phyloP scores from a whole-genome alignment of 2,329 filamentous ascomycete species.

The Fusarium dimerum region DNA sequence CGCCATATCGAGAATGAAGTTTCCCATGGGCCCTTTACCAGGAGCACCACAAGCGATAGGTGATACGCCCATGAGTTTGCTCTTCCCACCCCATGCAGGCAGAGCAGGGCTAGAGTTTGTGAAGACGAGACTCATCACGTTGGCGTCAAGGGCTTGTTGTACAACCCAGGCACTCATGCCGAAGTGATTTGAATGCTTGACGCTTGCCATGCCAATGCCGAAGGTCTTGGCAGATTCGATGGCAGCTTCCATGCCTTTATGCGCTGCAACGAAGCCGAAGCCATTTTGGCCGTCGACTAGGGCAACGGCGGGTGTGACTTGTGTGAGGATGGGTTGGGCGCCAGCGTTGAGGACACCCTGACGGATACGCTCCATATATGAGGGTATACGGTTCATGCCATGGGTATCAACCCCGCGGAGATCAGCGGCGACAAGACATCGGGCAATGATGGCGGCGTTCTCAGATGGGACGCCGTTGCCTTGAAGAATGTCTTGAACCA shows the following conservation, averaged over 20 bases:
- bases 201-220: conserved; percentile 74
- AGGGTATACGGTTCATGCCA: conserved; percentile 74
- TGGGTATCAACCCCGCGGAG: conserved; percentile 80
- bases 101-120: conserved; percentile 73
- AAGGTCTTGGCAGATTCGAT: conserved; percentile 64
- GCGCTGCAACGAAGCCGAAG: conserved; percentile 74
- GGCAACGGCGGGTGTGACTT: conserved; percentile 70
- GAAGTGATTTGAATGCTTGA: conserved; percentile 80
- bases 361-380: conserved; percentile 73
- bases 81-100: conserved; percentile 68
- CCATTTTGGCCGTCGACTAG: conserved; percentile 69
- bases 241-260: conserved; percentile 65
- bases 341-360: conserved; percentile 65
- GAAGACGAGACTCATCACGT: conserved; percentile 70
- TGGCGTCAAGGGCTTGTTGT: conserved; percentile 71
- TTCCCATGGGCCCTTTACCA: conserved; percentile 49
- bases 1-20: conserved; percentile 76
- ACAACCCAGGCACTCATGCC: conserved; percentile 83
- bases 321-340: conserved; percentile 58
- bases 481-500: conserved; percentile 56
- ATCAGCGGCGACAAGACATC: conserved; percentile 71
- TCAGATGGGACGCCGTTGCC: conserved; percentile 60
- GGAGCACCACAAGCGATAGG: conserved; percentile 78
- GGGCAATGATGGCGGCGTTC: conserved; percentile 65
- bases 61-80: conserved; percentile 71